Conservation (phyloP, 768 basidiomycete genomes). For the Leccinum truebloodii region DNA sequence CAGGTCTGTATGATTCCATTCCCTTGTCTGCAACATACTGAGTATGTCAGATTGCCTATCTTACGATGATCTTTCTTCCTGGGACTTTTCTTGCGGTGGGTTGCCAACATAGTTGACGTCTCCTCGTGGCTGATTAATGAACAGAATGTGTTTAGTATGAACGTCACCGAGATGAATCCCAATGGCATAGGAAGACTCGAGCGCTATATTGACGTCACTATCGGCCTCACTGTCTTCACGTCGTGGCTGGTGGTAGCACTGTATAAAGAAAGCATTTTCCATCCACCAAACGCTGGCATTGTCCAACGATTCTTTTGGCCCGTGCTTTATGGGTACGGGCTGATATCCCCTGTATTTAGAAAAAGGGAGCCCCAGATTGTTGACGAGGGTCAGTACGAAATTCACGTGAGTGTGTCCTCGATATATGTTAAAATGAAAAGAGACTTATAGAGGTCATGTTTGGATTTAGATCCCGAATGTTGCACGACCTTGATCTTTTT, state of each 20-base stretch:
- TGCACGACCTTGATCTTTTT: background rate
- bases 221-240: slow-evolving; percentile 52
- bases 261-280: slow-evolving; percentile 35
- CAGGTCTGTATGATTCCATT: slow-evolving; percentile 21
- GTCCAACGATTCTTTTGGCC: slow-evolving; percentile 25
- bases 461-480: background rate
- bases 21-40: slow-evolving; percentile 1
- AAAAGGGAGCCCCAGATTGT: background rate
- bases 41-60: slow-evolving; percentile 41
- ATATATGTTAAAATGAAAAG: background rate
- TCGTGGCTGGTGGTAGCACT: slow-evolving; percentile 59
- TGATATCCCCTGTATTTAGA: background rate
- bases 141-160: slow-evolving; percentile 36
- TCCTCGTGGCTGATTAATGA: slow-evolving; percentile 15
- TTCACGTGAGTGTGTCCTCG: slow-evolving; percentile 10
- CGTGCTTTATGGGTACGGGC: slow-evolving; percentile 9
- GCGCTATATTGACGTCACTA: slow-evolving; percentile 42
- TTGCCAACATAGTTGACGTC: background rate
- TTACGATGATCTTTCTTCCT: slow-evolving; percentile 64
- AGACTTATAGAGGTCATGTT: slow-evolving; percentile 1
- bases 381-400: background rate
- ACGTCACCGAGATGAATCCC: slow-evolving; percentile 33
- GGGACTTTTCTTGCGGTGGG: slow-evolving; percentile 43
- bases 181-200: slow-evolving; percentile 29
- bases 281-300: background rate